Percentiles rank a stretch among this genome's conserved stretches.
Evolutionary conservation across 2,329 filamentous ascomycete genomes (phyloP).

Genomic region (Paecilomyces fulvus): DNA sequence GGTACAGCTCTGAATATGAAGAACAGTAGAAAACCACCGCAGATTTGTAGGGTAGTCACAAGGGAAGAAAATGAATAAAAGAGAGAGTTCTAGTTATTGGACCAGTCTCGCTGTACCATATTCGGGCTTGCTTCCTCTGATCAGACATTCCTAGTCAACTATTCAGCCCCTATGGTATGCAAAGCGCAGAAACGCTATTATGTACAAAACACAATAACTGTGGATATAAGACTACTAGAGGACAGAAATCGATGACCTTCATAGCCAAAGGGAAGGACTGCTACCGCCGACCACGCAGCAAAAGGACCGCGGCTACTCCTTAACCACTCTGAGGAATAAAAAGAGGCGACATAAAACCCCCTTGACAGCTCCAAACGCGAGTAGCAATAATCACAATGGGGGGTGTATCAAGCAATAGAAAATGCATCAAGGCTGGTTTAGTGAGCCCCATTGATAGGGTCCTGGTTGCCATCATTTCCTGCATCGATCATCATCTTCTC

Average conservation of each 20-base stretch:
- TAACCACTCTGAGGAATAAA: background rate
- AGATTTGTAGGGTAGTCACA: background rate
- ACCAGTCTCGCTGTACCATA: background rate
- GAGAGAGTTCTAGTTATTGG: background rate
- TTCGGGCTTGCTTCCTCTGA: background rate
- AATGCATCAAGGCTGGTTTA: slow-evolving; percentile 13
- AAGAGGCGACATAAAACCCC: background rate
- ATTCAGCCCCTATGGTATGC: background rate
- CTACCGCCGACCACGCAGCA: background rate
- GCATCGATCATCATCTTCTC: slow-evolving; percentile 65
- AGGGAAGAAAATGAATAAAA: background rate
- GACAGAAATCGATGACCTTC: background rate
- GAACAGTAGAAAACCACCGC: background rate
- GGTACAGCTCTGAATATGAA: background rate
- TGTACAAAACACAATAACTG: background rate
- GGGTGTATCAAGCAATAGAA: slow-evolving; percentile 10
- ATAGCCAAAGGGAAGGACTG: background rate
- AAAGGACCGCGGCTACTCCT: background rate
- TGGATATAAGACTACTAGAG: background rate
- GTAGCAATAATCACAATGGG: background rate
- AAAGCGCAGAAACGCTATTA: background rate
- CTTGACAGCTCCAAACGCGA: background rate
- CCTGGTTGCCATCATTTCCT: slow-evolving; percentile 13
- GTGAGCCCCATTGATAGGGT: slow-evolving; percentile 10
- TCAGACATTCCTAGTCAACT: background rate